Percentiles rank a stretch among this genome's conserved stretches.
These are phyloP conservation scores for Fusarium palustre DNA, from an alignment of 2,329 filamentous ascomycete genomes.

Conservation along the genomic window DNA sequence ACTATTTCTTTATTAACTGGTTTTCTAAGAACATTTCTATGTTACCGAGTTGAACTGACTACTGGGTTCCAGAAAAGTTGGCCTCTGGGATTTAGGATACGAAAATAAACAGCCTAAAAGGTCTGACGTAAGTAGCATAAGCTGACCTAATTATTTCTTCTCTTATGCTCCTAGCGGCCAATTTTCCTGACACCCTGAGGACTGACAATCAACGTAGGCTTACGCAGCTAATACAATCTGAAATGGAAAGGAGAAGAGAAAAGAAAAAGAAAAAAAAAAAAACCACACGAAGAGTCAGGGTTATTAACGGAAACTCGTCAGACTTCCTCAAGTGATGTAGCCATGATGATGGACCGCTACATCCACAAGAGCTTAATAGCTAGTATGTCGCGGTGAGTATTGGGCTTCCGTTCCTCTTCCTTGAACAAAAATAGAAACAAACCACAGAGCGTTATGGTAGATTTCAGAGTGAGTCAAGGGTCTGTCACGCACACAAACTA, in stretches of 20 bases:
- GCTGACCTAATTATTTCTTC: too few species aligned
- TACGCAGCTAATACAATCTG: neutral
- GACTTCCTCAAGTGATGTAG: slow-evolving; percentile 57
- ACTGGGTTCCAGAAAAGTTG: too few species aligned
- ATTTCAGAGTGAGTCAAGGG: slow-evolving; percentile 87
- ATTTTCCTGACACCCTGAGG: too few species aligned
- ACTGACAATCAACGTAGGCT: neutral
- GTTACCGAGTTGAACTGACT: neutral
- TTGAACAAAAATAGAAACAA: slow-evolving; percentile 86
- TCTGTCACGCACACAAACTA: slow-evolving; percentile 15
- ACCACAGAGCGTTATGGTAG: slow-evolving; percentile 74
- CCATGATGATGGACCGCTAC: slow-evolving; percentile 78
- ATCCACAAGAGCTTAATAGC: slow-evolving; percentile 62
- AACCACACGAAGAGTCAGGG: too few species aligned
- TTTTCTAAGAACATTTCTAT: neutral
- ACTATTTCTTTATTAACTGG: neutral
- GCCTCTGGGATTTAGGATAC: too few species aligned
- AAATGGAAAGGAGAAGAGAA: too few species aligned
- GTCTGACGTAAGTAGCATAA: too few species aligned
- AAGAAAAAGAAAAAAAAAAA: too few species aligned
- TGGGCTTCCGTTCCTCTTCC: slow-evolving; percentile 72
- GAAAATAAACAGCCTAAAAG: too few species aligned
- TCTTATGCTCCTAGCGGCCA: too few species aligned
- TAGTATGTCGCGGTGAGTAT: slow-evolving; percentile 77
- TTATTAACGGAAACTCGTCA: neutral